phyloP scores from a whole-genome alignment of 495 filamentous ascomycete species.

The Penicillium atrosanguineum region DNA sequence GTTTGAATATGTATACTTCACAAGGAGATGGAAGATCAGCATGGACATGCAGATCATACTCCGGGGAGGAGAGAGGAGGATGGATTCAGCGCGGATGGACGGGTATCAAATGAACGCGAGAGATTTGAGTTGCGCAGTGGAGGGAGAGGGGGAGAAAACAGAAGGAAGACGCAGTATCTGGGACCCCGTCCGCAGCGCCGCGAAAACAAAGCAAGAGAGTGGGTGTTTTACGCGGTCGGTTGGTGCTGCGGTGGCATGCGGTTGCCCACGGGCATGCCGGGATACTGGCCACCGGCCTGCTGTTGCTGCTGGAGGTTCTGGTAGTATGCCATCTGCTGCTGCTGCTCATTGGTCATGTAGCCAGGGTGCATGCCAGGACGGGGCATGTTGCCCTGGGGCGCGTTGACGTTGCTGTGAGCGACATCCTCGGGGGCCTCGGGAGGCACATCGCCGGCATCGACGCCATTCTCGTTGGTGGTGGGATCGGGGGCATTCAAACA shows the following conservation, averaged over 20 bases:
- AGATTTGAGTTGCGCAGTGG: conserved; percentile 24
- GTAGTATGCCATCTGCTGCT: conserved; percentile 59
- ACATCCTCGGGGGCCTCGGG: conserved; percentile 58
- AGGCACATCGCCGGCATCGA: conserved; percentile 62
- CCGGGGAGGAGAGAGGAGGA: conserved; percentile 8
- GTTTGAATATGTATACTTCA: conserved; percentile 31
- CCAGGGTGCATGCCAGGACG: conserved; percentile 50
- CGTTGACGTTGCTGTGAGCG: conserved; percentile 49
- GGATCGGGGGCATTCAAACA: conserved; percentile 97
- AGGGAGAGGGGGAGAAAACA: conserved; percentile 23
- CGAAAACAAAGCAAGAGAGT: conserved; percentile 21
- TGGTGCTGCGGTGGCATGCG: conserved; percentile 56
- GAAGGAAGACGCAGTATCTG: conserved; percentile 41
- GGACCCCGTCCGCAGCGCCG: conserved; percentile 35
- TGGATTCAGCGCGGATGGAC: conserved; percentile 35
- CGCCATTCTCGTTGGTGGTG: conserved; percentile 85
- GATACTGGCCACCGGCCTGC: conserved; percentile 54
- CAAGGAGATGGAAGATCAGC: conserved; percentile 7
- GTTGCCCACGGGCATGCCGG: conserved; percentile 53
- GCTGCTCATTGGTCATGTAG: conserved; percentile 57
- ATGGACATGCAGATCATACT: not conserved
- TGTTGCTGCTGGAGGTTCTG: conserved; percentile 57
- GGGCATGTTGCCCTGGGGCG: conserved; percentile 50
- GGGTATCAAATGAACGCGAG: conserved; percentile 47
- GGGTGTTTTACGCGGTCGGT: conserved; percentile 43